phyloP scores from a whole-genome alignment of 1,284 basidiomycete genomes.

The Cystobasidium slooffiae region DNA sequence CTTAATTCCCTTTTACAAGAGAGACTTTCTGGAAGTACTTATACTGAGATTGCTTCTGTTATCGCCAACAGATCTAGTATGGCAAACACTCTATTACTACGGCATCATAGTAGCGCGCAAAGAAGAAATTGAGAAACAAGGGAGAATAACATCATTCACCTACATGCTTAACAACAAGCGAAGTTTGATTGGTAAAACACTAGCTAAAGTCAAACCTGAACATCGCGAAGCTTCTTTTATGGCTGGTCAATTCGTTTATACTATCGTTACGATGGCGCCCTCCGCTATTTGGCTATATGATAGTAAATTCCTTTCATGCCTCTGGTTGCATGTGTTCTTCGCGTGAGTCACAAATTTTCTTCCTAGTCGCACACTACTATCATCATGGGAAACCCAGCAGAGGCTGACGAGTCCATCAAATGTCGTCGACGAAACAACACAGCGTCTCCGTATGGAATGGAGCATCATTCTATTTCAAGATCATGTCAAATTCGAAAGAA shows the following conservation, averaged over 20 bases:
- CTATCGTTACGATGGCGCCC: constrained; percentile 53
- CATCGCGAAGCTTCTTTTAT: constrained; percentile 52
- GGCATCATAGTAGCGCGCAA: constrained; percentile 53
- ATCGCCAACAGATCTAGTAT: constrained; percentile 48
- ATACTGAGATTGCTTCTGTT: neutral
- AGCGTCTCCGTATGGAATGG: constrained; percentile 54
- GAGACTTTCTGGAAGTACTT: neutral
- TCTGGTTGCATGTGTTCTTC: constrained; percentile 50
- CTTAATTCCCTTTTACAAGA: neutral
- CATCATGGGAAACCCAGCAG: too few relatives aligned
- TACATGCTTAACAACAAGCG: constrained; percentile 54
- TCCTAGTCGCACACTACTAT: too few relatives aligned
- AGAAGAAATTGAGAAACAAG: constrained; percentile 54
- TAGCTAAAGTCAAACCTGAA: constrained; percentile 48
- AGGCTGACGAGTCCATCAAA: too few relatives aligned
- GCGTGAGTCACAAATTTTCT: neutral
- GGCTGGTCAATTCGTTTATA: constrained; percentile 47
- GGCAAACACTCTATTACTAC: constrained; percentile 54
- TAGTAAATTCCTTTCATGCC: constrained; percentile 50
- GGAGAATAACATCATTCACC: constrained; percentile 54
- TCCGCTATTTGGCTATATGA: constrained; percentile 52
- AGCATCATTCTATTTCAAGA: constrained; percentile 50
- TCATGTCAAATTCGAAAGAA: constrained; percentile 7
- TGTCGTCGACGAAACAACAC: neutral
- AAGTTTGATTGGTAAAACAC: constrained; percentile 47